phyloP scores from a whole-genome alignment of 352 stramenopile species.

The Phytophthora palmivora region DNA sequence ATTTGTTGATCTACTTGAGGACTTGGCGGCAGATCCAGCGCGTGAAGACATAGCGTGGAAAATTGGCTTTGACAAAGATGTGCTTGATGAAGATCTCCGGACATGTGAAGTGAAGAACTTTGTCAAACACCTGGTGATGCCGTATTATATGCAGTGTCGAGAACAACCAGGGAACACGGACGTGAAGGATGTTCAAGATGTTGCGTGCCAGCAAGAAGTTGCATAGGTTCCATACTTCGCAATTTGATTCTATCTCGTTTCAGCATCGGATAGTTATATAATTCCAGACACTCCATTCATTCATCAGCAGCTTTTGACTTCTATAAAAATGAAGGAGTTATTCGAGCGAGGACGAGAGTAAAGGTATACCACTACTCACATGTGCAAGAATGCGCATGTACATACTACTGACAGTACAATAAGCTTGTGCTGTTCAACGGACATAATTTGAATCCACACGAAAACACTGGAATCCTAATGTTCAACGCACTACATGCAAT shows the following conservation, averaged over 20 bases:
- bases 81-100: constrained; percentile 72
- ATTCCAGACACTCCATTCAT: neutral
- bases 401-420: too few species aligned
- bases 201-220: constrained; percentile 31
- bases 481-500: constrained; percentile 7
- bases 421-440: too few species aligned
- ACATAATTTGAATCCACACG: too few species aligned
- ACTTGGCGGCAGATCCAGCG: constrained; percentile 56
- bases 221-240: constrained; percentile 14
- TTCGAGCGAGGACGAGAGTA: too few species aligned
- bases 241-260: neutral
- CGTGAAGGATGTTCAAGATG: constrained; percentile 15
- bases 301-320: too few species aligned
- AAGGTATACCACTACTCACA: too few species aligned
- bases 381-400: too few species aligned
- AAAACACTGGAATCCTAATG: neutral
- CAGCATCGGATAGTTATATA: neutral
- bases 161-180: constrained; percentile 11
- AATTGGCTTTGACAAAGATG: constrained; percentile 68
- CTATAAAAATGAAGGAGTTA: too few species aligned
- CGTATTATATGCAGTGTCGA: constrained; percentile 48
- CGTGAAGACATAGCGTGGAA: constrained; percentile 69
- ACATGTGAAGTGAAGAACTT: constrained; percentile 81
- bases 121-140: constrained; percentile 72
- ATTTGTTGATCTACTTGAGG: constrained; percentile 63